A percentile compares a stretch with the other conserved stretches of the same genome.
Conservation (phyloP, 306 rosid species). For the Castanea sativa region DNA sequence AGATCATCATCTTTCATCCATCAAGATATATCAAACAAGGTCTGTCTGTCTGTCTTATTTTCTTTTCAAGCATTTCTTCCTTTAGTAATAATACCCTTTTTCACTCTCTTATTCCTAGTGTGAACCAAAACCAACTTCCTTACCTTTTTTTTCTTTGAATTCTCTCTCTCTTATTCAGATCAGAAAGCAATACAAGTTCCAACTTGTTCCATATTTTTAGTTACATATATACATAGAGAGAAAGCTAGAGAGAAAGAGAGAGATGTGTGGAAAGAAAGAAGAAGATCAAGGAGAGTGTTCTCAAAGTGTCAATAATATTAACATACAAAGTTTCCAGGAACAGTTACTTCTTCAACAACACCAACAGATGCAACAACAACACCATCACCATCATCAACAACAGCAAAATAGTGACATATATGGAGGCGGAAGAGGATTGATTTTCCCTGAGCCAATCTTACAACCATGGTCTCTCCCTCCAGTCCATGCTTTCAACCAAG, state of each 20-base stretch:
- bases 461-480: slow-evolving; percentile 72
- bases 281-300: slow-evolving; percentile 68
- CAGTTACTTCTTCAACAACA: slow-evolving; percentile 58
- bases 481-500: slow-evolving; percentile 53
- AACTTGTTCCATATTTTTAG: neutral
- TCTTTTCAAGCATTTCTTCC: slow-evolving; percentile 8
- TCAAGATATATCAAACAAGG: slow-evolving; percentile 26
- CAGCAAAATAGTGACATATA: slow-evolving; percentile 32
- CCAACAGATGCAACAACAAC: slow-evolving; percentile 51
- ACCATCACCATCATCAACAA: slow-evolving; percentile 49
- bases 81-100: slow-evolving; percentile 7
- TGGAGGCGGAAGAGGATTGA: slow-evolving; percentile 39
- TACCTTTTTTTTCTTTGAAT: slow-evolving; percentile 17
- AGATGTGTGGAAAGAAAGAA: slow-evolving; percentile 52
- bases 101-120: slow-evolving; percentile 33
- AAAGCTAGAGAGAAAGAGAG: slow-evolving; percentile 7
- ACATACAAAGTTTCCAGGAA: slow-evolving; percentile 61
- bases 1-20: slow-evolving; percentile 20
- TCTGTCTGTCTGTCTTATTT: slow-evolving; percentile 13
- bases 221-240: neutral
- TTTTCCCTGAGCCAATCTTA: slow-evolving; percentile 49
- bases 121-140: slow-evolving; percentile 12
- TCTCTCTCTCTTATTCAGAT: slow-evolving; percentile 16
- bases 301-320: slow-evolving; percentile 47
- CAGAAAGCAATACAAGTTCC: slow-evolving; percentile 12